Evolutionary conservation across 2,329 filamentous ascomycete genomes (phyloP), one percentile per base, ranked within the genome.

Genomic region (Talaromyces islandicus): DNA sequence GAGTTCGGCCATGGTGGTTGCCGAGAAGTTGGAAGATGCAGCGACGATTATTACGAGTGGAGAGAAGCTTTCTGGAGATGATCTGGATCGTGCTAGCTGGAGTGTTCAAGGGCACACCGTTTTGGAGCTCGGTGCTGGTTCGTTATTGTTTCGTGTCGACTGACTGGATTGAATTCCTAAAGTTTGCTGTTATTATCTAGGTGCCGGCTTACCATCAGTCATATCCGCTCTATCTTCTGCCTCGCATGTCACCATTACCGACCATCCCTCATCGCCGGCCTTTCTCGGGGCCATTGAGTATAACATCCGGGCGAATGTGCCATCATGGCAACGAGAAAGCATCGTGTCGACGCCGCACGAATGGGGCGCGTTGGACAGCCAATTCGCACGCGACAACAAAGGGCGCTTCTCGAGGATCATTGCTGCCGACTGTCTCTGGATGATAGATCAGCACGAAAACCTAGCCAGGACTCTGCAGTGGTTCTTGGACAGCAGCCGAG

Each of bases 381-480:
- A 70, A 3, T 83, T 84, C 62, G 67, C 75, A 1, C 54, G 62
- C 2, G 55, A 64, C 4, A 64, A 74, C 59, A 73, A 73, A 12
- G 73, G 74, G 9, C 60, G 64, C 5, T 87, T 81, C 67, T 80
- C 78, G 1, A 79, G 81, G 21, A 81, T 87, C 56, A 75, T 87
- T 11, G 81, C 83, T 0, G 83, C 84, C 56, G 85, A 87, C 66
- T 86, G 83, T 71, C 78, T 82, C 61, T 87, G 84, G 84, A 84
- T 86, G 79, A 74, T 73, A 0, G 71, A 72, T 24, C 80, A 86
- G 71, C 84, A 87, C 66, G 75, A 77, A 54, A 83, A 82, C 63
- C 77, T 87, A 17, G 80, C 77, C 11, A 72, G 70, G 14, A 84
- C 82, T 1, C 81, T 86, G 77, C 69, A 80, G 6, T 81, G 83